Conservation (phyloP, 441 rosid species). For the Brassica hybrid region DNA sequence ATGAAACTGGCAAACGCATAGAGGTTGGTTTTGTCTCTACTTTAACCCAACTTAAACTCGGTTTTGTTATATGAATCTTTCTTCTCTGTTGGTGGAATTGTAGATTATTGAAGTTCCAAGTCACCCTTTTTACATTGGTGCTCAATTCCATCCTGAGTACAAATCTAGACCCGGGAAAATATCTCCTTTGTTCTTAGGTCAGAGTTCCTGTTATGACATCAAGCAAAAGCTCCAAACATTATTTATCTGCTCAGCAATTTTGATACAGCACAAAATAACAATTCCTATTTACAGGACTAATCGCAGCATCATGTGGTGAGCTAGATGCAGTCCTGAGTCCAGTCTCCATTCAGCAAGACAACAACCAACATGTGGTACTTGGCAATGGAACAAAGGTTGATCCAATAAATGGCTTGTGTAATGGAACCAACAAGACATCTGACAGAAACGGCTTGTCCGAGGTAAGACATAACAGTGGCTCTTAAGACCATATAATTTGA, state of each 20-base stretch:
- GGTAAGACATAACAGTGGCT: conserved; percentile 39
- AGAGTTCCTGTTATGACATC: neutral
- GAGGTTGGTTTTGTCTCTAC: conserved; percentile 46
- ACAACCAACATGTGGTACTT: conserved; percentile 26
- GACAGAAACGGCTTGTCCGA: conserved; percentile 44
- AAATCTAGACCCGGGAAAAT: conserved; percentile 95
- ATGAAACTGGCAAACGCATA: conserved; percentile 65
- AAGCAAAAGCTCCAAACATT: conserved; percentile 3
- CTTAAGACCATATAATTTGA: conserved; percentile 8
- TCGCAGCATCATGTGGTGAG: conserved; percentile 80
- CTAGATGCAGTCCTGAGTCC: conserved; percentile 51
- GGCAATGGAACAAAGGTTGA: conserved; percentile 28
- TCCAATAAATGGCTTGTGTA: conserved; percentile 42
- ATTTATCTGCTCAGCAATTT: neutral
- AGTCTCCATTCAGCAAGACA: conserved; percentile 29
- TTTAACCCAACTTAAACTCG: neutral
- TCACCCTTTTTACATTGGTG: conserved; percentile 90
- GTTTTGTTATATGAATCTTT: conserved; percentile 8
- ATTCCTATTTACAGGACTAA: conserved; percentile 56
- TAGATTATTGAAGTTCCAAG: conserved; percentile 85
- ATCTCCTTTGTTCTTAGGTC: conserved; percentile 85
- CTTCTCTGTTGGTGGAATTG: neutral
- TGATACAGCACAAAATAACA: neutral
- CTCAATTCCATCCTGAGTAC: conserved; percentile 94
- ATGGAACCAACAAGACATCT: conserved; percentile 54